Conservation (phyloP, 2,329 filamentous ascomycete genomes). For the Beauveria australis region DNA sequence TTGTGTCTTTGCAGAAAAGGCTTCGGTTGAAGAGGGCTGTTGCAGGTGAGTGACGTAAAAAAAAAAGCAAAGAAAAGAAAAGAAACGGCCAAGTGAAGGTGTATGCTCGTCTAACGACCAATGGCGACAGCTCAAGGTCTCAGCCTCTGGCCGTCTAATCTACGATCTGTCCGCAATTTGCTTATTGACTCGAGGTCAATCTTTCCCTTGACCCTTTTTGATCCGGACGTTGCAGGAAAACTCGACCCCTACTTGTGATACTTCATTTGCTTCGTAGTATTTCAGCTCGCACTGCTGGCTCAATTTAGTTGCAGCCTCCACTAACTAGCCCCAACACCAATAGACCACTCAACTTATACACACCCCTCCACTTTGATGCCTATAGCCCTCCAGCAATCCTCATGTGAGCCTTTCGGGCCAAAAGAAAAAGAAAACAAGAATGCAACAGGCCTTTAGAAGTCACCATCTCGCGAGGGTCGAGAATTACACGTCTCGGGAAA, state of each 20-base stretch:
- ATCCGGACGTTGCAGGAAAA: not conserved
- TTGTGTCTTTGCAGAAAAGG: not conserved
- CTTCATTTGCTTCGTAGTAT: not conserved
- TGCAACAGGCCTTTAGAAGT: no score
- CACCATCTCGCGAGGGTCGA: no score
- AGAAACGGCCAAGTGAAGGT: no score
- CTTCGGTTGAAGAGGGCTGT: not conserved
- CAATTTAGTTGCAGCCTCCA: not conserved
- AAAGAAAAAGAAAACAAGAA: no score
- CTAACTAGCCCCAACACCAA: not conserved
- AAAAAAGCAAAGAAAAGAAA: no score
- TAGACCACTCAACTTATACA: not conserved
- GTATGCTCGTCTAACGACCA: not conserved
- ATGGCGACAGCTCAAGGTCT: not conserved
- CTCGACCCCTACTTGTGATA: not conserved
- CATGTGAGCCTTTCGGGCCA: no score
- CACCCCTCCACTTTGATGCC: not conserved
- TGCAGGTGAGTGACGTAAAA: not conserved
- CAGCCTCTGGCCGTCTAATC: not conserved
- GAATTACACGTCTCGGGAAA: no score
- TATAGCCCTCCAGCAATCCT: not conserved
- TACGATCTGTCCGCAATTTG: not conserved
- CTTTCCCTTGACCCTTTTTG: not conserved
- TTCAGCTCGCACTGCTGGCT: constrained; percentile 5
- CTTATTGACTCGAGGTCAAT: not conserved